These are phyloP conservation scores for Acer campestre DNA, from an alignment of 345 rosid species.

Conservation along the genomic window DNA sequence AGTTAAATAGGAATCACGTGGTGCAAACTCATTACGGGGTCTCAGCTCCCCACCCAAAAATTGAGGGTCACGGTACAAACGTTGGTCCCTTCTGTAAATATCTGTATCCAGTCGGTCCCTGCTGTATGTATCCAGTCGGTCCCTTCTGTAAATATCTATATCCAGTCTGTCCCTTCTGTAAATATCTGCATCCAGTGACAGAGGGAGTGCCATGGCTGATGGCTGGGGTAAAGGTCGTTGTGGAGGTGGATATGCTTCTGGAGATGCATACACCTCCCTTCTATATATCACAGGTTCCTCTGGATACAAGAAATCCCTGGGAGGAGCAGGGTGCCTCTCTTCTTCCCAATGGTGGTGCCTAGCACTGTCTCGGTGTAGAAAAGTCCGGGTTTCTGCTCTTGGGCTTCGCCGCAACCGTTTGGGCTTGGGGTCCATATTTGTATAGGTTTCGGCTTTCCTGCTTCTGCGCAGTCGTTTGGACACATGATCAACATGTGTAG, in stretches of 20 bases:
- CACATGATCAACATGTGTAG: not conserved
- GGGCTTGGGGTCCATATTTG: conserved; percentile 3
- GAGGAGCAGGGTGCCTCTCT: not conserved
- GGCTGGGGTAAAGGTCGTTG: not conserved
- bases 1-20: not conserved
- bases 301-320: not conserved
- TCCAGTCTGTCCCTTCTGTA: conserved; percentile 6
- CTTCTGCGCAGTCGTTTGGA: not conserved
- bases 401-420: not conserved
- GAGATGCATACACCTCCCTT: conserved; percentile 11
- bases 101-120: conserved; percentile 7
- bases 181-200: not conserved
- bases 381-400: not conserved
- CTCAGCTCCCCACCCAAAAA: not conserved
- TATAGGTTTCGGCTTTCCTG: not conserved
- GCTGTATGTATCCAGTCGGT: conserved; percentile 4
- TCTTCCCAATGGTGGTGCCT: conserved; percentile 8
- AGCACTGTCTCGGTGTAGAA: not conserved
- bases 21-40: not conserved
- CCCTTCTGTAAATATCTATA: conserved; percentile 15
- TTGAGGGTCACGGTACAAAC: not conserved
- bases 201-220: conserved; percentile 1
- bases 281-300: conserved; percentile 6
- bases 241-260: not conserved
- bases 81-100: conserved; percentile 17